Evolutionary conservation across 352 stramenopile species (phyloP), one percentile per base, ranked within the genome.

Genomic region (Pythium sp.): DNA sequence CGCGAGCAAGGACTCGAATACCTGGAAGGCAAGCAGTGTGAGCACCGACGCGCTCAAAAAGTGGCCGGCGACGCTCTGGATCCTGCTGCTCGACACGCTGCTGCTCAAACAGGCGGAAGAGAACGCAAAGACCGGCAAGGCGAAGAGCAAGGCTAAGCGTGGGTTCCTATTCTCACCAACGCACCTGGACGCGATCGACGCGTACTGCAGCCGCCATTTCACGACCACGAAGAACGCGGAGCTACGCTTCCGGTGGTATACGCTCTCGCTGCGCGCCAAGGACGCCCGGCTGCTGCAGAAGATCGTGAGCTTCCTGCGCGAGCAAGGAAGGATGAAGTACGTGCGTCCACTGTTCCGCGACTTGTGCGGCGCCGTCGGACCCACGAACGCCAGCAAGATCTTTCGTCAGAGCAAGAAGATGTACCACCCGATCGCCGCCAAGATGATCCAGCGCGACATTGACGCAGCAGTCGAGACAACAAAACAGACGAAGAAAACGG

Each of bases 321-420:
- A 92, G 60, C 84, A 92, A 57, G 84, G 82, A 32, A 81, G 84
- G 54, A 91, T 92, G 84, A 92, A 92, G 77, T 92, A 86, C 57
- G 79, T 90, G 28, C 81, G 81, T 34, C 82, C 82, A 43, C 73
- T 92, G 9, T 91, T 88, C 67, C 80, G 79, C 9, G 84, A 91
- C 47, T 46, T 92, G 36, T 85, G 78, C 54, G 72, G 64, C 18
- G 49, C 71, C 18, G 14, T 81, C 15, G 79, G 81, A 5, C 66
- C 72, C 41, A 62, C 60, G 9, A 57, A 81, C 43, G 72, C 78
- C 0, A 60, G 59, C 9, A 28, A 41, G 1, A 71, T 87, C 58
- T 87, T 88, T 51, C 67, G 65, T 5, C 68, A 84, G 62, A 86
- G 79, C 74, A 88, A 90, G 71, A 71, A 68, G 54, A 30, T 86